Evolutionary conservation across 345 rosid genomes (phyloP), one percentile per base, ranked within the genome.

Genomic region (Lepidium aucheri): DNA sequence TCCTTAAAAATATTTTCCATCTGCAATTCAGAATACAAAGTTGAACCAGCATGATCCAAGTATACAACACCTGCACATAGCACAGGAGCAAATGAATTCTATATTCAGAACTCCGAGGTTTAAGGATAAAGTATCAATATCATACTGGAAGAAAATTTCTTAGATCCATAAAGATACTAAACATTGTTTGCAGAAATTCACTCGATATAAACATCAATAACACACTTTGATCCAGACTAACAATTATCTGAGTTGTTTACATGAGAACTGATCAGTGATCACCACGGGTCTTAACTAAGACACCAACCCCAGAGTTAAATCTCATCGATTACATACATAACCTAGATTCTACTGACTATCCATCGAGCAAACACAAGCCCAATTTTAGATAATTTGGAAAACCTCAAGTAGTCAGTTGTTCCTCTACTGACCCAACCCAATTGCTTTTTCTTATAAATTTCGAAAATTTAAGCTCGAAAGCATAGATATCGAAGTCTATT

Each of bases 41-140:
- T 94, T 35, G 99, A 90, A 67, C 96, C 96, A 41, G 99, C 97
- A 78, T 94, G 99, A 52, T 94, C 99, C 84, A 88, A 77, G 67
- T 88, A 94, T n/a, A 85, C 88, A 59, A 68, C 71, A 69, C 85
- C 99, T 93, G 68, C 75, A 81, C 52, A 26, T 47, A 39, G 73
- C 69, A 69, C 55, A 47, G 39, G 9, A 67, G 24, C 28, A 43
- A 45, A 4, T 26, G 28, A 60, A 7, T 12, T 44, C 52, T 28
- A 69, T 2, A 38, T 67, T 40, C 9, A 34, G 67, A 67, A 33
- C 41, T 49, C 56, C 40, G 8, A 35, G 35, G 2, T 6, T 60
- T 14, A 36, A 61, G 10, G 60, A 64, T 22, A 22, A 43, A 43
- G 20, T 34, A 51, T 14, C 18, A 10, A 17, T 41, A 53, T 5